These are phyloP conservation scores for Pharnaceum exiguum DNA, from an alignment of 148 eudicot genomes.

Conservation along the genomic window DNA sequence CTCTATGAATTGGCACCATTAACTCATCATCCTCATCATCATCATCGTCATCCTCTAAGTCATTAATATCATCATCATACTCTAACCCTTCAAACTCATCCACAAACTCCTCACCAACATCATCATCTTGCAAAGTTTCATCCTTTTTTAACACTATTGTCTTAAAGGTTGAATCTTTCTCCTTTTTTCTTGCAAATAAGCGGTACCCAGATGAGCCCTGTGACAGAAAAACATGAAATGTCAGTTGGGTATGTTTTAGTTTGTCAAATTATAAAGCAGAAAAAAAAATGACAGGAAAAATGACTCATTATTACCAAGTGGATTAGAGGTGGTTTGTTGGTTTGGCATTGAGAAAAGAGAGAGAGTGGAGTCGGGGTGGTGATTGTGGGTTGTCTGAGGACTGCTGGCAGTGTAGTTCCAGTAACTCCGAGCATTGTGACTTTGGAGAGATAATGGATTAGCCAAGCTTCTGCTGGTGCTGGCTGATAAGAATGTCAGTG, in stretches of 20 bases:
- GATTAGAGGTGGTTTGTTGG: background rate
- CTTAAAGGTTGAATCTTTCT: conserved; percentile 11
- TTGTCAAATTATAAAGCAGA: conserved; percentile 8
- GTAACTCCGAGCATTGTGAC: no score
- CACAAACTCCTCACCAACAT: conserved; percentile 13
- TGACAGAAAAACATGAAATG: conserved; percentile 10
- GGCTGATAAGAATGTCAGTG: no score
- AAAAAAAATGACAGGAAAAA: background rate
- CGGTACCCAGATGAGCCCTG: conserved; percentile 36
- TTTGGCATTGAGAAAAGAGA: background rate
- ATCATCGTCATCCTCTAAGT: conserved; percentile 22
- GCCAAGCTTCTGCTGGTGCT: no score
- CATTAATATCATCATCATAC: conserved; percentile 33
- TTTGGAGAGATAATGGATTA: no score
- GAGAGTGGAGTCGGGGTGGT: background rate
- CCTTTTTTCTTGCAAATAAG: conserved; percentile 35
- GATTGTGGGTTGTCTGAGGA: no score
- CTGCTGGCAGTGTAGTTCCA: no score
- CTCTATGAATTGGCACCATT: conserved; percentile 39
- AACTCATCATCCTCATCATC: conserved; percentile 46
- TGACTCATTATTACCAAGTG: background rate
- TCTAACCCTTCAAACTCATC: conserved; percentile 19
- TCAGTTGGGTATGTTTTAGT: conserved; percentile 20
- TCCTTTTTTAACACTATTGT: conserved; percentile 18
- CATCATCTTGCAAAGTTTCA: no score